Evolutionary conservation across 345 rosid species (phyloP), one percentile per base, ranked within the genome.

Genomic region (Xanthoceras sorbifolium): DNA sequence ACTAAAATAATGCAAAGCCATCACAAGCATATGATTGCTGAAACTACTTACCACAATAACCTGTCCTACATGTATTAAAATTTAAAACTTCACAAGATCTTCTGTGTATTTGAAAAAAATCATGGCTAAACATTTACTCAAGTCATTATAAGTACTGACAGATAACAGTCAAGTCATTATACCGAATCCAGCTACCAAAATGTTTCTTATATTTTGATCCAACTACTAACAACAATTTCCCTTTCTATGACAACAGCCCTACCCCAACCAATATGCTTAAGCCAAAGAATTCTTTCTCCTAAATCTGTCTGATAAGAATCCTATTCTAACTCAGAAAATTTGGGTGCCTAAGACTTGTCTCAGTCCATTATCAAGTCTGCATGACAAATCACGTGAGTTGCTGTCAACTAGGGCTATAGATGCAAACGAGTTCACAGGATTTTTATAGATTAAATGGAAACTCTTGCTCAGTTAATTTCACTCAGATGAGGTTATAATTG

Each of bases 1-100:
- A 42, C 38, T 28, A 32, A 54, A 46, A 73, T 73, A 61, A 22
- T 54, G 64, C 44, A 52, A 54, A 71, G 31, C n/a, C 74, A 31
- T 60, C 11, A 32, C 15, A 6, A 20, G 9, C 40, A 17, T 31
- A 4, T 38, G 25, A 72, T 59, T 59, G 65, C 50, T 7, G 54
- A 72, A 59, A 25, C 75, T 38, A 54, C 31, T 70, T 52, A 0
- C 31, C 12, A 32, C 52, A 23, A n/a, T 36, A 10, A 7, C 31
- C 31, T n/a, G 17, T 15, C 29, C n/a, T 10, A 71, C 15, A 5
- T 10, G 42, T 55, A 73, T 20, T 42, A 25, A 72, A 28, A 25
- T 34, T 20, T 42, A 25, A 72, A 28, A 25, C 52, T 36, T 23
- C 59, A 66, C 1, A 18, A 40, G 38, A 73, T 12, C 28, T 40